These are phyloP conservation scores for Aureobasidium sp. DNA, from an alignment of 2,329 filamentous ascomycete species.

Conservation along the genomic window DNA sequence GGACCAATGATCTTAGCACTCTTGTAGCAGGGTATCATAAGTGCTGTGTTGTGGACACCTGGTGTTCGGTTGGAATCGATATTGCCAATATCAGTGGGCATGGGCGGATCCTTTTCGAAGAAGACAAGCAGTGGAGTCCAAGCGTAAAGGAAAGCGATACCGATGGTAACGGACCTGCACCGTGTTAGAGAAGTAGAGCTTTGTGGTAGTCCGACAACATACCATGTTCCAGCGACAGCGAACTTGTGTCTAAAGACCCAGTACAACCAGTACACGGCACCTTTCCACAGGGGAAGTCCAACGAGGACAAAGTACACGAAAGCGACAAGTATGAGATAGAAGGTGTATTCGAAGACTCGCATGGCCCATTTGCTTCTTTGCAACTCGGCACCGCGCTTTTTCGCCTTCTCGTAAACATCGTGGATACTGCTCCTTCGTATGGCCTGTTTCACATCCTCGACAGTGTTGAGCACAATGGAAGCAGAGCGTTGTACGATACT, in stretches of 20 bases:
- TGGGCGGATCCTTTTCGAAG: conserved; percentile 27
- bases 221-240: conserved; percentile 32
- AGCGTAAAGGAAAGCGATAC: conserved; percentile 24
- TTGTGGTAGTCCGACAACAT: not conserved
- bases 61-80: conserved; percentile 16
- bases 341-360: conserved; percentile 30
- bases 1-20: conserved; percentile 34
- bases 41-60: conserved; percentile 30
- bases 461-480: not conserved
- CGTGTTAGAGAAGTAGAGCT: not conserved
- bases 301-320: conserved; percentile 41
- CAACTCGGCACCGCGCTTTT: conserved; percentile 15
- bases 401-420: conserved; percentile 20
- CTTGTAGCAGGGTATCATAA: conserved; percentile 43
- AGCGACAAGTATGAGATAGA: conserved; percentile 29
- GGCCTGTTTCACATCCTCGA: not conserved
- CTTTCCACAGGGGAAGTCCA: conserved; percentile 39
- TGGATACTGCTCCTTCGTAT: conserved; percentile 15
- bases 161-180: conserved; percentile 28
- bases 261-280: conserved; percentile 36
- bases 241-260: conserved; percentile 34
- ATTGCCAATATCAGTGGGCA: conserved; percentile 18
- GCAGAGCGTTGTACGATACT: conserved; percentile 2
- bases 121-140: conserved; percentile 24
- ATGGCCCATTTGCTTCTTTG: conserved; percentile 27